Evolutionary conservation across 345 rosid species (phyloP).

Genomic region (Crucihimalaya himalaica): DNA sequence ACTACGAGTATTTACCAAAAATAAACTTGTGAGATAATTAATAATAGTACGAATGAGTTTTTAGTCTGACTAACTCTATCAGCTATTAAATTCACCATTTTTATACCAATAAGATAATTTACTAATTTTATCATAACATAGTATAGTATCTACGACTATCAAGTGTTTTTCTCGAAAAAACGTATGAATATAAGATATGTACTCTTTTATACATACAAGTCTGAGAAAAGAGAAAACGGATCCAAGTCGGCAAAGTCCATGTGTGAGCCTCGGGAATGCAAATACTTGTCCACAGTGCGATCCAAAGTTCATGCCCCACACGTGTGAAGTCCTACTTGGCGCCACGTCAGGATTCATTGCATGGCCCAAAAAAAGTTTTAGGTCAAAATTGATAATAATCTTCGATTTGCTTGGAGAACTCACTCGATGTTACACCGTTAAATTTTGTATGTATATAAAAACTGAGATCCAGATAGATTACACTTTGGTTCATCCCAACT

Average conservation of each 20-base stretch:
- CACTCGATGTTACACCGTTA: background rate
- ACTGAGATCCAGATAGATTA: too few relatives aligned
- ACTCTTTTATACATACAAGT: slow-evolving; percentile 9
- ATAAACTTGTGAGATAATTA: too few relatives aligned
- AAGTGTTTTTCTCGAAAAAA: background rate
- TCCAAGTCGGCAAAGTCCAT: slow-evolving; percentile 39
- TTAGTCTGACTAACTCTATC: too few relatives aligned
- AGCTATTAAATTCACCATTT: too few relatives aligned
- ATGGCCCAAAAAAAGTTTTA: slow-evolving; percentile 4
- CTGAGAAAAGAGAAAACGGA: slow-evolving; percentile 32
- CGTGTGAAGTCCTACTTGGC: slow-evolving; percentile 35
- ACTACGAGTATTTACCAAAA: too few relatives aligned
- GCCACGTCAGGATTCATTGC: slow-evolving; percentile 34
- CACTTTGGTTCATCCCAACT: too few relatives aligned
- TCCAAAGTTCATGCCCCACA: slow-evolving; percentile 31
- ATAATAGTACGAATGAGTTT: too few relatives aligned
- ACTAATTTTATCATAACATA: too few relatives aligned
- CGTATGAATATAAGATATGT: slow-evolving; percentile 8
- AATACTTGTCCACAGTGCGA: slow-evolving; percentile 38
- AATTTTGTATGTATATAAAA: too few relatives aligned
- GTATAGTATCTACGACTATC: too few relatives aligned
- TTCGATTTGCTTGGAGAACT: background rate
- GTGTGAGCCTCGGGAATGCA: slow-evolving; percentile 34
- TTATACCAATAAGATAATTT: too few relatives aligned
- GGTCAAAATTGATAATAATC: background rate